Evolutionary conservation across 345 rosid species (phyloP).

Genomic region (Linum trigynum): DNA sequence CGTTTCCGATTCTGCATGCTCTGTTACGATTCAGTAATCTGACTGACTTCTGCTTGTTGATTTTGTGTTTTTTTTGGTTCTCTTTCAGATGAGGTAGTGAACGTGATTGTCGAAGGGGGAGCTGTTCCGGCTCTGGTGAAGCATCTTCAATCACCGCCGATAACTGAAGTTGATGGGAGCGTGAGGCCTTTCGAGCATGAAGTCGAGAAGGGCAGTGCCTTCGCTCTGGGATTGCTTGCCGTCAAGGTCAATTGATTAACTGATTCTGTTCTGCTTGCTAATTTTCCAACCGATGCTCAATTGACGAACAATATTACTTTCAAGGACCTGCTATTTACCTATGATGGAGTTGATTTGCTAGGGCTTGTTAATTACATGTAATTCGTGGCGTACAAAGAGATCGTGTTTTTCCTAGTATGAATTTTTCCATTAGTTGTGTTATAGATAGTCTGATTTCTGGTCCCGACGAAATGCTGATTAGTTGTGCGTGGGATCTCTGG

Average conservation of each 20-base stretch:
- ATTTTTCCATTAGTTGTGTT: background rate
- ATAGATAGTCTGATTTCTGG: background rate
- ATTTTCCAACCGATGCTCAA: background rate
- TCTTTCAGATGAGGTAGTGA: slow-evolving; percentile 84
- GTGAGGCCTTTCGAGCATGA: slow-evolving; percentile 83
- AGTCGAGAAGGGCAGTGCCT: slow-evolving; percentile 97
- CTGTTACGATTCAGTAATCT: background rate
- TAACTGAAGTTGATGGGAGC: slow-evolving; percentile 34
- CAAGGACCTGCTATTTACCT: background rate
- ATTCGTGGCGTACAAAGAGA: no score
- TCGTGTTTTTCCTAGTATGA: no score
- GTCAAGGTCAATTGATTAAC: slow-evolving; percentile 49
- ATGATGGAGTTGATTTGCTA: background rate
- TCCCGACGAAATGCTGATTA: background rate
- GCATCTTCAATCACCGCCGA: slow-evolving; percentile 79
- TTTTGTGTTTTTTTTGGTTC: background rate
- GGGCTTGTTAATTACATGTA: background rate
- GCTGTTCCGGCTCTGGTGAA: slow-evolving; percentile 91
- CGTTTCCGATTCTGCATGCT: slow-evolving; percentile 5
- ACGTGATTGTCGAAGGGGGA: slow-evolving; percentile 88
- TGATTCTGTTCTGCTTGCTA: slow-evolving; percentile 1
- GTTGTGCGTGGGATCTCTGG: background rate
- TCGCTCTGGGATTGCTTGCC: slow-evolving; percentile 91
- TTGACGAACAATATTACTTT: background rate
- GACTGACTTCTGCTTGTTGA: background rate